Conservation (phyloP, 768 basidiomycete species). For the Psilocybe sp. region DNA sequence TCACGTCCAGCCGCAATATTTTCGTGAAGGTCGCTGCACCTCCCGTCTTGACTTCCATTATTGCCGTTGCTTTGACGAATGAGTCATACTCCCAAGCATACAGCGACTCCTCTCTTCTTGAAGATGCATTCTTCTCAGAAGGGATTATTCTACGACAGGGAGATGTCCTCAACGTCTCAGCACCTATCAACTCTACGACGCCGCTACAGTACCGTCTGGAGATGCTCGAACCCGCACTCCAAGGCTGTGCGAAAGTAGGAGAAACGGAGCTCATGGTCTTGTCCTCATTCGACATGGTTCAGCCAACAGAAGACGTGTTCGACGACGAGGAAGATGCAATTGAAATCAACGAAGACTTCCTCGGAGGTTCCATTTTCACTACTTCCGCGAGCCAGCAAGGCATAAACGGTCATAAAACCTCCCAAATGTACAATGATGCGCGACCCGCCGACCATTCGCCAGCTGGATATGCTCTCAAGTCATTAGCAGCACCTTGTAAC, state of each 20-base stretch:
- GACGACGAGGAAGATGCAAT: slow-evolving; percentile 37
- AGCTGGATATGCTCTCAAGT: slow-evolving; percentile 19
- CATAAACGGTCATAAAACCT: slow-evolving; percentile 4
- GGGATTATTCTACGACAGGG: slow-evolving; percentile 53
- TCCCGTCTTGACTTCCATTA: slow-evolving; percentile 41
- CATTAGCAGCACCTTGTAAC: slow-evolving; percentile 32
- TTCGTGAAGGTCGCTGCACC: slow-evolving; percentile 9
- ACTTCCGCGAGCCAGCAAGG: slow-evolving; percentile 19
- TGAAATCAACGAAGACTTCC: slow-evolving; percentile 74
- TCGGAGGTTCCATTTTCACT: slow-evolving; percentile 49
- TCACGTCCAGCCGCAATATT: slow-evolving; percentile 6
- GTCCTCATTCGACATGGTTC: slow-evolving; percentile 19
- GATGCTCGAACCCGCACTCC: slow-evolving; percentile 69
- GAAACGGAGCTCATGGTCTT: slow-evolving; percentile 54
- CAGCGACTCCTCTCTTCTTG: slow-evolving; percentile 30
- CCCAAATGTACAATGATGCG: slow-evolving; percentile 8
- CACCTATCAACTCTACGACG: slow-evolving; percentile 7
- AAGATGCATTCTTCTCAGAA: slow-evolving; percentile 40
- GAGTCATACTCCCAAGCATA: slow-evolving; percentile 46
- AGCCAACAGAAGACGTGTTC: slow-evolving; percentile 10
- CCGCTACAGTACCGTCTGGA: slow-evolving; percentile 46
- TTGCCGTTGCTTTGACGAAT: slow-evolving; percentile 48
- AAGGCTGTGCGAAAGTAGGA: slow-evolving; percentile 54
- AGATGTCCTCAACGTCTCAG: slow-evolving; percentile 19
- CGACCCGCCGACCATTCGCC: slow-evolving; percentile 8